phyloP scores from a whole-genome alignment of 805 yeast species.

The Candida incommunis region DNA sequence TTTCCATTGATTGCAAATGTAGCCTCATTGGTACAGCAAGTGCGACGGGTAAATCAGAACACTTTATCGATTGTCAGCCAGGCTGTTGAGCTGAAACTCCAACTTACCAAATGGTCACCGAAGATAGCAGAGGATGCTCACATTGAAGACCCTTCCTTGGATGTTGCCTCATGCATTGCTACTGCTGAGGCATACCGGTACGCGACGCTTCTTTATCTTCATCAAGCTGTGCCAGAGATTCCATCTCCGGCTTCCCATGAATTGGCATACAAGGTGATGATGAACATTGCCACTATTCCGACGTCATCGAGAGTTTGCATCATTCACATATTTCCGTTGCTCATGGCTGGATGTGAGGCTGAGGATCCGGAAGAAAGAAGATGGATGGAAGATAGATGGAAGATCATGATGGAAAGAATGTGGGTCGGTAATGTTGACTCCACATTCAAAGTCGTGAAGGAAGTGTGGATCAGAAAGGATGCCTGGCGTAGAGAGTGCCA shows the following conservation, averaged over 20 bases:
- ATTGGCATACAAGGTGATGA: conserved; percentile 45
- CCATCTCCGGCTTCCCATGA: conserved; percentile 40
- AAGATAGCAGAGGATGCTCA: conserved; percentile 24
- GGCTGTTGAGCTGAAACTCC: conserved; percentile 41
- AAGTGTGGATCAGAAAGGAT: conserved; percentile 57
- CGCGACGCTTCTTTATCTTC: conserved; percentile 43
- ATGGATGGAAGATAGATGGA: conserved; percentile 51
- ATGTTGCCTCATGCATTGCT: conserved; percentile 43
- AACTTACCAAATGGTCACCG: conserved; percentile 46
- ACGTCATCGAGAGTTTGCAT: conserved; percentile 39
- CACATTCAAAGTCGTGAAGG: conserved; percentile 54
- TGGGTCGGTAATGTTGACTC: conserved; percentile 57
- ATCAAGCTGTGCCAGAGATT: conserved; percentile 59
- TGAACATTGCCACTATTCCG: conserved; percentile 50
- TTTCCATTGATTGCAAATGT: conserved; percentile 54
- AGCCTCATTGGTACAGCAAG: conserved; percentile 38
- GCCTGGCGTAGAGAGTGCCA: conserved; percentile 18
- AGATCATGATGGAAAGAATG: conserved; percentile 33
- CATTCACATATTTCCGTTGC: conserved; percentile 50
- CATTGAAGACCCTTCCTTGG: conserved; percentile 35
- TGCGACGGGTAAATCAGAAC: conserved; percentile 28
- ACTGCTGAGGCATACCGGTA: conserved; percentile 60
- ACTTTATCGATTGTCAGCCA: conserved; percentile 34
- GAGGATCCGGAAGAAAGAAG: conserved; percentile 39
- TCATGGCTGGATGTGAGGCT: conserved; percentile 56